Evolutionary conservation across 2,329 filamentous ascomycete genomes (phyloP), one percentile per base, ranked within the genome.

Genomic region (Paecilomyces sp.): DNA sequence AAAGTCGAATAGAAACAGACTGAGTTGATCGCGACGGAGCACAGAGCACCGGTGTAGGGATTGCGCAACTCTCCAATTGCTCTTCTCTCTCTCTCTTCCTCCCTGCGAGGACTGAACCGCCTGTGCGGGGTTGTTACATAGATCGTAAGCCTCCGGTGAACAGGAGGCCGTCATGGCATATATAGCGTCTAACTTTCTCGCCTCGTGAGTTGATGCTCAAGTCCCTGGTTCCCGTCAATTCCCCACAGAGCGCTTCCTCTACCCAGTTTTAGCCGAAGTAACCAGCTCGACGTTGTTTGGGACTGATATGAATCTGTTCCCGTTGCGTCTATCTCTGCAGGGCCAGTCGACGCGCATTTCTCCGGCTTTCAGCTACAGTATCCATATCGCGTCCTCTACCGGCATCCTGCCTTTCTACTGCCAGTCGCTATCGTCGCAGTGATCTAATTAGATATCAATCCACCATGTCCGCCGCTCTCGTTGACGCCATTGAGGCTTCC

Each of bases 401-500:
- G 41, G 41, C n/a, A 8, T 18, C n/a, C 41, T 47, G 41, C 41
- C 15, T 47, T n/a, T 47, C 41, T 3, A 47, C 6, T 47, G 15
- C 8, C 41, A 47, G 18, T 57, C 57, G 36, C 55, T 15, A 25
- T 59, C 55, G 18, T 11, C 22, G 12, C 51, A 30, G 51, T 7
- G 15, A 47, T n/a, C 15, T 1, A 9, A 18, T 47, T 6, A 47
- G 41, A 47, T 7, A 22, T 53, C 51, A 53, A 28, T 53, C 24
- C 51, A 25, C 12, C 28, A 55, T 54, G 24, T 54, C 33, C 22
- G 30, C 31, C 13, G 9, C 67, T 64, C 72, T 65, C 60, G 76
- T 77, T 70, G 58, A 71, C 54, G 67, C 67, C 58, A 59, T 87
- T 64, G 85, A 88, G 76, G 74, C 76, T 56, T 83, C 85, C 34